Conservation (phyloP, 352 stramenopile genomes). For the Phytophthora hibernalis region DNA sequence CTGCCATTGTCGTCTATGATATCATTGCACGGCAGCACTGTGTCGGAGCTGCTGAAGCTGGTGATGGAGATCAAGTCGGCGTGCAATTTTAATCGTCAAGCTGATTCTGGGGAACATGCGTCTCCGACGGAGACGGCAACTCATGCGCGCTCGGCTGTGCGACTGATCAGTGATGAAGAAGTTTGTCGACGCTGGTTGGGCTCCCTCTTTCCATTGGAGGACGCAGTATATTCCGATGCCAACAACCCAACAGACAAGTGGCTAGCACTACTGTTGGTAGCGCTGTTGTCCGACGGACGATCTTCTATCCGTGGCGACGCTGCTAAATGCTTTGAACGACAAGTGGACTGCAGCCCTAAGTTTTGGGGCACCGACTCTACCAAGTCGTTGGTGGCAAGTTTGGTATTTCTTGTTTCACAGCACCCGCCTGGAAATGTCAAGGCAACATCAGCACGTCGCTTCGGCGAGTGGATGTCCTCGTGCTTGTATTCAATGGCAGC, state of each 20-base stretch:
- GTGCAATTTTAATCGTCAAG: slow-evolving; percentile 16
- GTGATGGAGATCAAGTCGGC: slow-evolving; percentile 43
- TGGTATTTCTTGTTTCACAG: slow-evolving; percentile 68
- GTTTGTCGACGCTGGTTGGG: slow-evolving; percentile 43
- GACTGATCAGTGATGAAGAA: slow-evolving; percentile 33
- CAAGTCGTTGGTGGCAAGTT: slow-evolving; percentile 64
- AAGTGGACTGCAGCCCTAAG: slow-evolving; percentile 37
- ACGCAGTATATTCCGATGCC: neutral
- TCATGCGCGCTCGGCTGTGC: slow-evolving; percentile 45
- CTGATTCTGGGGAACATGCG: neutral
- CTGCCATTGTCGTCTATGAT: slow-evolving; percentile 62
- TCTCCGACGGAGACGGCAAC: slow-evolving; percentile 27
- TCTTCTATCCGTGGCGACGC: slow-evolving; percentile 29
- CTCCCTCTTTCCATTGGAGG: slow-evolving; percentile 40
- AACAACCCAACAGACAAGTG: slow-evolving; percentile 34
- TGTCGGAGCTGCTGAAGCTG: slow-evolving; percentile 47
- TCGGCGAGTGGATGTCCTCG: slow-evolving; percentile 46
- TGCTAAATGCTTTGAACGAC: slow-evolving; percentile 47
- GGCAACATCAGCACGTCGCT: slow-evolving; percentile 1
- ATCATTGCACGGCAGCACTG: slow-evolving; percentile 33
- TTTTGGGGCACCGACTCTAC: slow-evolving; percentile 40
- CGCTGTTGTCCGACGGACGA: slow-evolving; percentile 49
- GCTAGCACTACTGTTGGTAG: slow-evolving; percentile 43
- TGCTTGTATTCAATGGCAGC: slow-evolving; percentile 58
- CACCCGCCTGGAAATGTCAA: slow-evolving; percentile 13